Conservation (phyloP, 1,284 basidiomycete species). For the Apiotrichum siamense region DNA sequence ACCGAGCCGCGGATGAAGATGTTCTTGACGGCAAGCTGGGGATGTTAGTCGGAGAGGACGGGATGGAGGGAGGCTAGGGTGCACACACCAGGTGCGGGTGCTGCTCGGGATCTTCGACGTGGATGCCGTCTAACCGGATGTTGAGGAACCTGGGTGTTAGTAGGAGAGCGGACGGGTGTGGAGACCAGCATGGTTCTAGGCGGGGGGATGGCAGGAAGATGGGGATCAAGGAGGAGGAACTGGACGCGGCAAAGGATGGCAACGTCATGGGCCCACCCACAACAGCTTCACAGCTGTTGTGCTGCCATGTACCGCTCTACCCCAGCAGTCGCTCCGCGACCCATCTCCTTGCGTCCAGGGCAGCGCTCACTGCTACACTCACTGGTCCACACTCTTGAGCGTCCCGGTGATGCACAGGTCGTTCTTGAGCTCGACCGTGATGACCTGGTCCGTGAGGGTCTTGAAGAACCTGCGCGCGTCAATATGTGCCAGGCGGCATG, state of each 20-base stretch:
- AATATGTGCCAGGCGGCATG: background rate
- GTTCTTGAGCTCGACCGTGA: slow-evolving; percentile 98
- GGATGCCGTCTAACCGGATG: slow-evolving; percentile 91
- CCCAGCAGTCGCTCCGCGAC: too few relatives aligned
- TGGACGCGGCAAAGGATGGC: too few relatives aligned
- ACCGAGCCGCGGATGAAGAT: slow-evolving; percentile 98
- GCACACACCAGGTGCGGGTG: slow-evolving; percentile 91
- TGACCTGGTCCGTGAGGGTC: slow-evolving; percentile 92
- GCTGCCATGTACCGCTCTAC: too few relatives aligned
- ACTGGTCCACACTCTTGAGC: slow-evolving; percentile 98
- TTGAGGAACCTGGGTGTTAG: slow-evolving; percentile 73
- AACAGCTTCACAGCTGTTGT: too few relatives aligned
- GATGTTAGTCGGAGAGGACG: background rate
- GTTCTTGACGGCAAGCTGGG: slow-evolving; percentile 95
- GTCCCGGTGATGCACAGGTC: slow-evolving; percentile 95
- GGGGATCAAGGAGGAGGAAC: too few relatives aligned
- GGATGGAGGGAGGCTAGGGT: slow-evolving; percentile 7
- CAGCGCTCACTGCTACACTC: slow-evolving; percentile 39
- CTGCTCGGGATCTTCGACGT: slow-evolving; percentile 81
- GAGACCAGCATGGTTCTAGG: too few relatives aligned
- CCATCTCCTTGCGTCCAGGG: too few relatives aligned
- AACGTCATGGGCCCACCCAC: too few relatives aligned
- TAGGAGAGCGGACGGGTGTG: background rate
- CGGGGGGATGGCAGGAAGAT: too few relatives aligned
- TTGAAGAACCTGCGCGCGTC: slow-evolving; percentile 76